phyloP scores from a whole-genome alignment of 2,329 filamentous ascomycete species.

The Calonectria hawksworthii region DNA sequence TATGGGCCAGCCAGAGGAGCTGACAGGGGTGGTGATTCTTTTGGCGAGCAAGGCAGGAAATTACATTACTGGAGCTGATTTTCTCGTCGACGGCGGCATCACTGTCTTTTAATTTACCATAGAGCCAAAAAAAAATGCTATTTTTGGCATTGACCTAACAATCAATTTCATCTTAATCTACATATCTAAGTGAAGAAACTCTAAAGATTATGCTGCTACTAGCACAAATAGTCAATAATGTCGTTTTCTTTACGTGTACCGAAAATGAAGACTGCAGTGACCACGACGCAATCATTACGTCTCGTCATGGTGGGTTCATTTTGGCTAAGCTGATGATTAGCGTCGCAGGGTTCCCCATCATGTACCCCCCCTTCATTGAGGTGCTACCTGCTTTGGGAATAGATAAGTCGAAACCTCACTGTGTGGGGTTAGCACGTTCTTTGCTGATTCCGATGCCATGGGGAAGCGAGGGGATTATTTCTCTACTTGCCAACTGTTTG shows the following conservation, averaged over 20 bases:
- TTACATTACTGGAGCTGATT: constrained; percentile 78
- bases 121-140: too few relatives aligned
- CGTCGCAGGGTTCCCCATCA: neutral
- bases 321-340: neutral
- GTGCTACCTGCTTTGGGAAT: neutral
- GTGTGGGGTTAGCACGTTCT: neutral
- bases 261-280: neutral
- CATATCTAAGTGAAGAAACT: too few relatives aligned
- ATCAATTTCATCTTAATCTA: too few relatives aligned
- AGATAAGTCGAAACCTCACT: neutral
- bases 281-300: neutral
- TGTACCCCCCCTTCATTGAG: neutral
- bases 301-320: neutral
- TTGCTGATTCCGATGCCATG: neutral
- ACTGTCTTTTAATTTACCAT: constrained; percentile 3
- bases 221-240: too few relatives aligned
- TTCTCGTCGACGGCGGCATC: constrained; percentile 73
- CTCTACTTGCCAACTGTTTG: neutral
- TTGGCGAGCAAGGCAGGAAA: constrained; percentile 72
- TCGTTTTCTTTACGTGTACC: too few relatives aligned
- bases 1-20: neutral
- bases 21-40: constrained; percentile 68
- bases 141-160: neutral
- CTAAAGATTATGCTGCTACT: too few relatives aligned
- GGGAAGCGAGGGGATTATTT: neutral